Evolutionary conservation across 2,329 filamentous ascomycete species (phyloP).

Genomic region (Aphanoascus verrucosus): DNA sequence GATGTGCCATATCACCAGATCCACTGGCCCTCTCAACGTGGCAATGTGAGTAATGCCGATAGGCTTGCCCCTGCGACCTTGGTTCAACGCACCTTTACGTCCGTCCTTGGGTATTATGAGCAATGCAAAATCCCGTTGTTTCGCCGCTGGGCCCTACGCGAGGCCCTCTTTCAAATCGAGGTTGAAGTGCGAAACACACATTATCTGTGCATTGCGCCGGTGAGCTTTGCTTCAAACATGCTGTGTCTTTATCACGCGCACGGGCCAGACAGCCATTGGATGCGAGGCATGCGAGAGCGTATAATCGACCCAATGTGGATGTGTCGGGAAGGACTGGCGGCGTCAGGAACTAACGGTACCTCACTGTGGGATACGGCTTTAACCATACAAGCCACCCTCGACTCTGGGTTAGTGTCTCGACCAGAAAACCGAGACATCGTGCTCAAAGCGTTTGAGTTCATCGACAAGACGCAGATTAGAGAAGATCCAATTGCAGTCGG

Average conservation of each 20-base stretch:
- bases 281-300: conserved; percentile 1
- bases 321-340: not conserved
- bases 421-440: not conserved
- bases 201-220: not conserved
- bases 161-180: conserved; percentile 7
- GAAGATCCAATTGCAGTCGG: not conserved
- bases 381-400: conserved; percentile 5
- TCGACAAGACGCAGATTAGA: conserved; percentile 9
- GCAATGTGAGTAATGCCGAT: not conserved
- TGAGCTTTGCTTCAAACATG: conserved; percentile 5
- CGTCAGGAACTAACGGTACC: not conserved
- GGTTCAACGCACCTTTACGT: not conserved
- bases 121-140: not conserved
- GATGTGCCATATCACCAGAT: conserved; percentile 7
- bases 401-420: not conserved
- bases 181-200: not conserved
- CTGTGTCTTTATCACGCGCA: conserved; percentile 3
- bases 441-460: conserved; percentile 8
- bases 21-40: conserved; percentile 4
- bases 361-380: conserved; percentile 5
- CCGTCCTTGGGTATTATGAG: conserved; percentile 1
- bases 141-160: not conserved
- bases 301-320: conserved; percentile 5
- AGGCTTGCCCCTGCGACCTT: not conserved
- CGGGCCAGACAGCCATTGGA: conserved; percentile 5